Evolutionary conservation across 140 eudicot species (phyloP), one percentile per base, ranked within the genome.

Genomic region (Erigeron philadelphicus): DNA sequence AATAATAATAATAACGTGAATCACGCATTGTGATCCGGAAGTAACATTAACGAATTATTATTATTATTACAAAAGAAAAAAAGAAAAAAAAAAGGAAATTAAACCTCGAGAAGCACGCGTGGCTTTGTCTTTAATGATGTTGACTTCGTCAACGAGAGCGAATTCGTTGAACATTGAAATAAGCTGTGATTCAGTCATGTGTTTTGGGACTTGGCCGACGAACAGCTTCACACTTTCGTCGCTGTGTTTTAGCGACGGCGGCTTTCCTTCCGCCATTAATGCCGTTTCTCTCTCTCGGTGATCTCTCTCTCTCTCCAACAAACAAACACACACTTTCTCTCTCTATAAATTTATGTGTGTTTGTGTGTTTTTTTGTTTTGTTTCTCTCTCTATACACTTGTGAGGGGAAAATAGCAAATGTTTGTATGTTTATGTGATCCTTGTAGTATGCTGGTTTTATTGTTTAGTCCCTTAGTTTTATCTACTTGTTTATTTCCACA

Each of bases 191-290:
- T 90, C 95, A 25, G 84, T 85, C 91, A 85, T 83, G 68, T 84
- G 85, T 86, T 90, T 90, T n/a, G 97, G 97, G 52, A 90, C 94
- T 84, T 90, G 97, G 56, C 97, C 97, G 17, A 90, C 96, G 72
- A 90, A 90, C 64, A 90, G 83, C 84, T 87, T 87, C 81, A 90
- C 97, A 72, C 88, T 81, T 68, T 88, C 95, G 56, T 78, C 95
- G 65, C 83, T 60, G 68, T 80, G 95, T 60, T 66, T 42, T 67
- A 67, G 70, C 80, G 57, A 50, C 16, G 48, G 75, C 73, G 61
- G 48, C 64, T 73, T 78, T 58, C 70, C 80, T 53, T 86, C 96
- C 90, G 89, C 96, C 96, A 86, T 88, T 76, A 84, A 75, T 75
- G 83, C 73, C 75, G 78, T 70, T 17, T 31, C 52, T 61, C 42